phyloP scores from a whole-genome alignment of 306 rosid species.

The Gynostemma pentaphyllum region DNA sequence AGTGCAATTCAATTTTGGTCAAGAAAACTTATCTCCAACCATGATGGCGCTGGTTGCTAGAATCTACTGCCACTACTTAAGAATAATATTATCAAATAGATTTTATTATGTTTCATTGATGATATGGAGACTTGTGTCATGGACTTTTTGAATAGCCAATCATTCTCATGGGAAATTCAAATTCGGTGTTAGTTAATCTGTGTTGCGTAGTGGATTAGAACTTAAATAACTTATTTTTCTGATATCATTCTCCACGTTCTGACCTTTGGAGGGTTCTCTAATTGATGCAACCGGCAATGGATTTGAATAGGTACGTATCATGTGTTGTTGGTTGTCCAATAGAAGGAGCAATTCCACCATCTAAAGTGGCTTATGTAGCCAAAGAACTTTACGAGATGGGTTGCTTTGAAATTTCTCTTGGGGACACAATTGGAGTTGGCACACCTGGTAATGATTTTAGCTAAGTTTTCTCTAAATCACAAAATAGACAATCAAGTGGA shows the following conservation, averaged over 20 bases:
- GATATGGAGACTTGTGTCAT: background rate
- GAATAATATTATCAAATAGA: background rate
- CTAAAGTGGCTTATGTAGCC: conserved; percentile 83
- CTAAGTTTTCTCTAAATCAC: background rate
- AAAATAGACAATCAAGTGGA: background rate
- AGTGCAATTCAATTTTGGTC: background rate
- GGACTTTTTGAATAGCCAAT: background rate
- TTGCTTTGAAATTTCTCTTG: conserved; percentile 95
- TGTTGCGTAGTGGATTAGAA: background rate
- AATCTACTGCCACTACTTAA: background rate
- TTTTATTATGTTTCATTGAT: background rate
- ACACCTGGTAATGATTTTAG: conserved; percentile 57
- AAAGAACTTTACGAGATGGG: conserved; percentile 86
- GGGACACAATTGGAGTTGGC: conserved; percentile 86
- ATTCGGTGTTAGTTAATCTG: too few species aligned
- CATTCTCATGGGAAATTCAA: background rate
- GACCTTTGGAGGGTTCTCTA: conserved; percentile 4
- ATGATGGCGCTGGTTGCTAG: background rate
- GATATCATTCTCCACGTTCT: background rate
- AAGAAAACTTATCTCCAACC: background rate
- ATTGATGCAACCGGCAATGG: conserved; percentile 8
- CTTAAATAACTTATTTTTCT: background rate
- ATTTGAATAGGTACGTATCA: conserved; percentile 64
- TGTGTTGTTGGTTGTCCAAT: conserved; percentile 88
- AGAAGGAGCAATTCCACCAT: conserved; percentile 78